Evolutionary conservation across 768 basidiomycete species (phyloP).

Genomic region (Leccinum boreale): DNA sequence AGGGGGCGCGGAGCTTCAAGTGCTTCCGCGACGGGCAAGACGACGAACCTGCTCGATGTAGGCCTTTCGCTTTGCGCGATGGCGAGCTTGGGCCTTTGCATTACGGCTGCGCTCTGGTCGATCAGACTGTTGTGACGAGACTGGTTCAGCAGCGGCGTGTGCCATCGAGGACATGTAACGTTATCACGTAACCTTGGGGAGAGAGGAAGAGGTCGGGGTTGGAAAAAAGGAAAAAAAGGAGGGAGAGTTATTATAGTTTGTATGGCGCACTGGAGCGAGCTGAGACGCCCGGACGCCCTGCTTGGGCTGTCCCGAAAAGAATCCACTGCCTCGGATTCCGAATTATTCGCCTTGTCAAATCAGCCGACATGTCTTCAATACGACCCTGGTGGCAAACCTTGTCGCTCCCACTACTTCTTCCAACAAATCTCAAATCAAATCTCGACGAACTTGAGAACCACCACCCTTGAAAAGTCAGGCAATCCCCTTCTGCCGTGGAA

Average conservation of each 20-base stretch:
- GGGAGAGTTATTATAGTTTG: slow-evolving; percentile 36
- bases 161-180: slow-evolving; percentile 59
- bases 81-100: slow-evolving; percentile 84
- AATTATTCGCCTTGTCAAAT: slow-evolving; percentile 45
- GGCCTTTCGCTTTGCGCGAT: slow-evolving; percentile 89
- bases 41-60: slow-evolving; percentile 79
- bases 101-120: slow-evolving; percentile 84
- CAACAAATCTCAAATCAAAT: slow-evolving; percentile 33
- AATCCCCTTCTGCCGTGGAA: slow-evolving; percentile 19
- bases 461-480: slow-evolving; percentile 8
- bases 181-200: slow-evolving; percentile 37
- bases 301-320: slow-evolving; percentile 22
- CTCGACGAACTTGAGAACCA: slow-evolving; percentile 25
- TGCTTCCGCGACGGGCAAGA: slow-evolving; percentile 1
- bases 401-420: slow-evolving; percentile 19
- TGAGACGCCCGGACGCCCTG: slow-evolving; percentile 25
- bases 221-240: slow-evolving; percentile 35
- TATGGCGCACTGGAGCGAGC: slow-evolving; percentile 9
- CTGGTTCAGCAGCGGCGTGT: slow-evolving; percentile 45
- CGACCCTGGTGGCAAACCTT: slow-evolving; percentile 38
- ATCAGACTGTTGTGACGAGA: slow-evolving; percentile 44
- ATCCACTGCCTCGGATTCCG: slow-evolving; percentile 42
- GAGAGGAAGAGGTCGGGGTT: slow-evolving; percentile 50
- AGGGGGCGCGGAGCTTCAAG: slow-evolving; percentile 5
- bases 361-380: slow-evolving; percentile 32